Conservation (phyloP, 495 filamentous ascomycete genomes). For the Xylaria nigripes region DNA sequence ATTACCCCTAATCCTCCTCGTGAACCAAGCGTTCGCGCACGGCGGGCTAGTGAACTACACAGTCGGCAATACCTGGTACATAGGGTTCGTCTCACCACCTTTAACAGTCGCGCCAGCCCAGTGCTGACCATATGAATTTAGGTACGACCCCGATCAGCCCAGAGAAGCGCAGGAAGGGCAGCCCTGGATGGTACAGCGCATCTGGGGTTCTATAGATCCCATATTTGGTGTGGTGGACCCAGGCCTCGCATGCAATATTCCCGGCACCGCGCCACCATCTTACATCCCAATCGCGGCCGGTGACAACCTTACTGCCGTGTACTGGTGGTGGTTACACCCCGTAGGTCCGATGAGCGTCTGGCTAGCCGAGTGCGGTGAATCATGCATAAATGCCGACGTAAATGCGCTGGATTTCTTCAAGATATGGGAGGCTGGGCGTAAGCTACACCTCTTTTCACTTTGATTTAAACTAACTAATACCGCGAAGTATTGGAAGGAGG, state of each 20-base stretch:
- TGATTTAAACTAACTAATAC: background rate
- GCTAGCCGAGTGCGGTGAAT: slow-evolving; percentile 36
- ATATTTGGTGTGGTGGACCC: slow-evolving; percentile 32
- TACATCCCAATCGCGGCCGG: slow-evolving; percentile 38
- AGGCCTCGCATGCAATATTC: slow-evolving; percentile 37
- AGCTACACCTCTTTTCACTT: background rate
- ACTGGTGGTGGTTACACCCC: slow-evolving; percentile 47
- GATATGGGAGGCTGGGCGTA: slow-evolving; percentile 41
- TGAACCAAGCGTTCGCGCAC: slow-evolving; percentile 27
- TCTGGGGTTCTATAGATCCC: slow-evolving; percentile 38
- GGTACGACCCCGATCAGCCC: slow-evolving; percentile 34
- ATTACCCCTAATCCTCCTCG: slow-evolving; percentile 22
- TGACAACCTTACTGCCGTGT: slow-evolving; percentile 37
- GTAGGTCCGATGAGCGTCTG: slow-evolving; percentile 45
- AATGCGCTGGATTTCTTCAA: slow-evolving; percentile 41
- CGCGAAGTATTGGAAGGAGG: slow-evolving; percentile 32
- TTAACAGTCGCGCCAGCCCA: too few relatives aligned
- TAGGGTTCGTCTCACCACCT: slow-evolving; percentile 26
- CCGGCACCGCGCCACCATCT: slow-evolving; percentile 32
- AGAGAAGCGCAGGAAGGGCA: slow-evolving; percentile 30
- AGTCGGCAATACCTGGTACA: slow-evolving; percentile 41
- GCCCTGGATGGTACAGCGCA: slow-evolving; percentile 38
- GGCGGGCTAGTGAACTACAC: slow-evolving; percentile 43
- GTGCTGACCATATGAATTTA: slow-evolving; percentile 10
- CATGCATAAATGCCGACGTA: slow-evolving; percentile 34